A percentile compares a stretch with the other conserved stretches of the same genome.
phyloP scores from a whole-genome alignment of 495 filamentous ascomycete genomes.

The Penicillium goetzii region DNA sequence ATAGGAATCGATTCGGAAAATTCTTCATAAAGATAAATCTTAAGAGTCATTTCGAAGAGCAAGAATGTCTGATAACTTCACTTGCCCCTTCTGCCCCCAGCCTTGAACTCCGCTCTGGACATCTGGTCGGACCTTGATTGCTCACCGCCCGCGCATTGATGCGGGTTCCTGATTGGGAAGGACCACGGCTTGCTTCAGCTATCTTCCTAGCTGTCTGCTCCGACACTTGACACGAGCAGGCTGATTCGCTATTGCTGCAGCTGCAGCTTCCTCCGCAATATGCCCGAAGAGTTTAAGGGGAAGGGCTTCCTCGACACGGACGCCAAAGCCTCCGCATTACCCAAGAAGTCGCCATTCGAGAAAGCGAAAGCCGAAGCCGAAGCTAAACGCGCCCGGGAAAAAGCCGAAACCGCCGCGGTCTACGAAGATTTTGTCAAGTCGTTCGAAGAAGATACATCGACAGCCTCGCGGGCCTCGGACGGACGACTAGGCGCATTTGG shows the following conservation, averaged over 20 bases:
- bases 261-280: conserved; percentile 31
- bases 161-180: conserved; percentile 3
- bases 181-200: neutral
- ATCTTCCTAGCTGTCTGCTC: neutral
- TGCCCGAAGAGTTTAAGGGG: conserved; percentile 50
- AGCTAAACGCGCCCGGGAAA: conserved; percentile 85
- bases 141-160: conserved; percentile 7
- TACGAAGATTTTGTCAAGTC: conserved; percentile 90
- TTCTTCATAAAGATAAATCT: neutral
- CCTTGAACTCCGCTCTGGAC: conserved; percentile 72
- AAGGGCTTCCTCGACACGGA: conserved; percentile 82
- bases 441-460: conserved; percentile 73
- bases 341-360: conserved; percentile 90
- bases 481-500: conserved; percentile 40
- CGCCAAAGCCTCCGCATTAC: conserved; percentile 78
- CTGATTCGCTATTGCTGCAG: conserved; percentile 26
- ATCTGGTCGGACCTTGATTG: conserved; percentile 65
- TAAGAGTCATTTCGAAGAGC: conserved; percentile 55
- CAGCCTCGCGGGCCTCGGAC: conserved; percentile 27
- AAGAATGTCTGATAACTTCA: conserved; percentile 68
- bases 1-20: neutral
- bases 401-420: conserved; percentile 86
- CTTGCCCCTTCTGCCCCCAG: conserved; percentile 78
- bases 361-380: conserved; percentile 90
- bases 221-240: conserved; percentile 5